These are phyloP conservation scores for Apiotrichum laibachii DNA, from an alignment of 1,284 basidiomycete genomes.

Conservation along the genomic window DNA sequence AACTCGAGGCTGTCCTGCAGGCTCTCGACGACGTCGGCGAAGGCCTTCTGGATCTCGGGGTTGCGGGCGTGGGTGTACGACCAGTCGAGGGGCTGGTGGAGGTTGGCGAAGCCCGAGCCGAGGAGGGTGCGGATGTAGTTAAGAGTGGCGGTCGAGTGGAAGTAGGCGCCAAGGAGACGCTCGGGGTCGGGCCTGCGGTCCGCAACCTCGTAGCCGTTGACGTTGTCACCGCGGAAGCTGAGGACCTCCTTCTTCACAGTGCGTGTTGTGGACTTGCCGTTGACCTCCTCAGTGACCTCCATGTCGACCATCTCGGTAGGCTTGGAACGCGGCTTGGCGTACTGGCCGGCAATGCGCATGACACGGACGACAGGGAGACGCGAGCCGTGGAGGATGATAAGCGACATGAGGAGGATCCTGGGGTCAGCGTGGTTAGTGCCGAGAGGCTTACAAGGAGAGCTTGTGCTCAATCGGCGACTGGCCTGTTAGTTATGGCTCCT, in stretches of 20 bases:
- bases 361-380: conserved; percentile 88
- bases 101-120: conserved; percentile 83
- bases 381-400: conserved; percentile 91
- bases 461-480: conserved; percentile 91
- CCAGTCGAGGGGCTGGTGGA: conserved; percentile 89
- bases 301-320: conserved; percentile 69
- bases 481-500: not conserved
- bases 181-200: conserved; percentile 85
- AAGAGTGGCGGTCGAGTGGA: conserved; percentile 88
- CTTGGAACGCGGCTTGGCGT: conserved; percentile 92
- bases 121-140: conserved; percentile 88
- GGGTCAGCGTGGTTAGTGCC: not conserved
- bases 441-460: conserved; percentile 64
- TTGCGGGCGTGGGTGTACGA: conserved; percentile 88
- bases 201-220: conserved; percentile 71
- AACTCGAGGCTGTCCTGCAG: conserved; percentile 92
- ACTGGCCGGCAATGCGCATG: conserved; percentile 91
- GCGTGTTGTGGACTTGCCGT: conserved; percentile 35
- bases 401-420: conserved; percentile 82
- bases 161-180: conserved; percentile 82
- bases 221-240: conserved; percentile 79
- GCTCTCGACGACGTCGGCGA: conserved; percentile 77
- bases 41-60: conserved; percentile 70
- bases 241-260: conserved; percentile 46
- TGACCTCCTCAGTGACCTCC: conserved; percentile 54